These are phyloP conservation scores for Penicillium sp. DNA, from an alignment of 2,329 filamentous ascomycete species.

Conservation along the genomic window DNA sequence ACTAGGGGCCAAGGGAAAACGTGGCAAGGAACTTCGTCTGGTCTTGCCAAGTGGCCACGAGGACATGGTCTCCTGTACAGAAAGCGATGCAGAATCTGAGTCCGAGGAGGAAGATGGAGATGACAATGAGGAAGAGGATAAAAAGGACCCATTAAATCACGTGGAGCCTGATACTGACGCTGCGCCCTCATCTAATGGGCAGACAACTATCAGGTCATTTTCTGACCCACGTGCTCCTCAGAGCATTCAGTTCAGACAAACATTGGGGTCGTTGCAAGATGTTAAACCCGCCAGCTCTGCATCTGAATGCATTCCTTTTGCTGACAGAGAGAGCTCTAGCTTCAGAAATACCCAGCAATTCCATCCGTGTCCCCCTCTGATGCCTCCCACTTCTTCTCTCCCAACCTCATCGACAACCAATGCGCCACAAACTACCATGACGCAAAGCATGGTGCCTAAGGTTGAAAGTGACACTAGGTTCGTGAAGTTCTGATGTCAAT, in stretches of 20 bases:
- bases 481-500: neutral
- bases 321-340: neutral
- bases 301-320: neutral
- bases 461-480: neutral
- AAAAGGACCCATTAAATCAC: neutral
- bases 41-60: constrained; percentile 4
- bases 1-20: constrained; percentile 6
- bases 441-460: neutral
- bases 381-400: neutral
- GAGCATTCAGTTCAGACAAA: neutral
- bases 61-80: neutral
- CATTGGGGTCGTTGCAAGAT: neutral
- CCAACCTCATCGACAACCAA: neutral
- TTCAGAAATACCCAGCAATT: neutral
- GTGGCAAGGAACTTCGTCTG: neutral
- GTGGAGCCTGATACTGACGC: neutral
- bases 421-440: neutral
- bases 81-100: neutral
- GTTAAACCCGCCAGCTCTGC: neutral
- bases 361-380: neutral
- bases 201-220: neutral
- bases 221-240: neutral
- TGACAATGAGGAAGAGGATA: neutral
- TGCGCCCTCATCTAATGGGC: neutral
- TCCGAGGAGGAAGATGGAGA: neutral